Evolutionary conservation across 2,329 filamentous ascomycete genomes (phyloP).

Genomic region (Nemania sp.): DNA sequence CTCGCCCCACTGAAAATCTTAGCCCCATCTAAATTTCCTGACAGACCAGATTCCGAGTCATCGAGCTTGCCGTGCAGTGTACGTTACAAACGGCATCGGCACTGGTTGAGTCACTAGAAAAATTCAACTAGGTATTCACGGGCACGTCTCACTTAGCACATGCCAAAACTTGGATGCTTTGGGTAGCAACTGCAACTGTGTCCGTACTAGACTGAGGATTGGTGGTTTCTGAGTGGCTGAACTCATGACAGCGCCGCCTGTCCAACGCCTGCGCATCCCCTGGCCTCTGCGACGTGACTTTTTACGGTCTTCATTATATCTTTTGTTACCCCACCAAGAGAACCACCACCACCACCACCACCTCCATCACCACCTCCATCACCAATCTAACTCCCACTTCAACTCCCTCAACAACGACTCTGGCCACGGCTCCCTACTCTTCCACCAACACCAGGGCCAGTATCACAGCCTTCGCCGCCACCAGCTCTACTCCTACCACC

Average conservation of each 20-base stretch:
- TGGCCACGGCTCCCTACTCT: too few species aligned
- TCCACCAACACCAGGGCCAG: background rate
- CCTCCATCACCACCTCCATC: background rate
- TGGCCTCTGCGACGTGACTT: constrained; percentile 22
- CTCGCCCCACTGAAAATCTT: too few species aligned
- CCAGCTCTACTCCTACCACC: background rate
- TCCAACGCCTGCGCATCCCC: constrained; percentile 14
- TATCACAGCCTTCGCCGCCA: background rate
- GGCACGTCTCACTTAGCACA: background rate
- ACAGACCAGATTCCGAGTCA: too few species aligned
- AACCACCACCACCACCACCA: constrained; percentile 1
- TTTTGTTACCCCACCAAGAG: constrained; percentile 25
- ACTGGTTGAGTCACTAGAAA: constrained; percentile 26
- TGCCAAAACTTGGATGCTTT: background rate
- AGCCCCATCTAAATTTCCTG: too few species aligned
- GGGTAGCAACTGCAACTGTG: background rate
- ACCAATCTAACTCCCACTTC: background rate
- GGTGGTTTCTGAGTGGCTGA: constrained; percentile 16
- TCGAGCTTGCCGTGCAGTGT: too few species aligned
- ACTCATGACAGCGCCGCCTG: constrained; percentile 12
- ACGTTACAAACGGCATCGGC: constrained; percentile 18
- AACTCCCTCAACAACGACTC: too few species aligned
- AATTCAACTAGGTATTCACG: background rate
- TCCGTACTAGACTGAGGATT: background rate
- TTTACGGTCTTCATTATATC: background rate